Evolutionary conservation across 768 basidiomycete genomes (phyloP).

Genomic region (Pleurotus pulmonarius): DNA sequence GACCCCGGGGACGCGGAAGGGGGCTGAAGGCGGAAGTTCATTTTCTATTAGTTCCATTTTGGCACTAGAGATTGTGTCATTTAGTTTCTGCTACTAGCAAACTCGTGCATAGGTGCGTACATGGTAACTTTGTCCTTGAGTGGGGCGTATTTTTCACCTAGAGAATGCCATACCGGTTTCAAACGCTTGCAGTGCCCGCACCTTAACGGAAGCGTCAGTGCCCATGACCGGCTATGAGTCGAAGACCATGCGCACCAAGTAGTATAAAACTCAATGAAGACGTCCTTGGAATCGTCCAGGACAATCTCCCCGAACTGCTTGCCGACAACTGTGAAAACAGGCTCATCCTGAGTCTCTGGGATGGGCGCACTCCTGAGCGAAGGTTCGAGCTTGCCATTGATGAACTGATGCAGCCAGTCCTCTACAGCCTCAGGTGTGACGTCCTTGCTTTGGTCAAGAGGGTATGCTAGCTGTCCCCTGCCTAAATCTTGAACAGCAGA

Average conservation of each 20-base stretch:
- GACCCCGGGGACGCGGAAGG: slow-evolving; percentile 87
- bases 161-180: slow-evolving; percentile 88
- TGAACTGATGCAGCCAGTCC: slow-evolving; percentile 59
- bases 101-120: slow-evolving; percentile 35
- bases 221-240: neutral
- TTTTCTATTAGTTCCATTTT: slow-evolving; percentile 97
- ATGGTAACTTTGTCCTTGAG: slow-evolving; percentile 76
- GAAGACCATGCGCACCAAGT: slow-evolving; percentile 64
- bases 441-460: slow-evolving; percentile 65
- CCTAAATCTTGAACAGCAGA: slow-evolving; percentile 88
- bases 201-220: slow-evolving; percentile 35
- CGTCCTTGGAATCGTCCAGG: slow-evolving; percentile 85
- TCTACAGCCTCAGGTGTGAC: slow-evolving; percentile 55
- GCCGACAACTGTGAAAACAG: slow-evolving; percentile 79
- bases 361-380: slow-evolving; percentile 88
- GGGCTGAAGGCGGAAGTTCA: slow-evolving; percentile 83
- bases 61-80: slow-evolving; percentile 45
- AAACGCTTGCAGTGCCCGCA: slow-evolving; percentile 97
- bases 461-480: slow-evolving; percentile 79
- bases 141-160: slow-evolving; percentile 79
- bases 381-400: slow-evolving; percentile 72
- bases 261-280: slow-evolving; percentile 96
- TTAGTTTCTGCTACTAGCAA: neutral
- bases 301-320: slow-evolving; percentile 87
- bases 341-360: slow-evolving; percentile 79